Evolutionary conservation across 768 basidiomycete genomes (phyloP), one percentile per base, ranked within the genome.

Genomic region (Rhodosporidiobolus odoratus): DNA sequence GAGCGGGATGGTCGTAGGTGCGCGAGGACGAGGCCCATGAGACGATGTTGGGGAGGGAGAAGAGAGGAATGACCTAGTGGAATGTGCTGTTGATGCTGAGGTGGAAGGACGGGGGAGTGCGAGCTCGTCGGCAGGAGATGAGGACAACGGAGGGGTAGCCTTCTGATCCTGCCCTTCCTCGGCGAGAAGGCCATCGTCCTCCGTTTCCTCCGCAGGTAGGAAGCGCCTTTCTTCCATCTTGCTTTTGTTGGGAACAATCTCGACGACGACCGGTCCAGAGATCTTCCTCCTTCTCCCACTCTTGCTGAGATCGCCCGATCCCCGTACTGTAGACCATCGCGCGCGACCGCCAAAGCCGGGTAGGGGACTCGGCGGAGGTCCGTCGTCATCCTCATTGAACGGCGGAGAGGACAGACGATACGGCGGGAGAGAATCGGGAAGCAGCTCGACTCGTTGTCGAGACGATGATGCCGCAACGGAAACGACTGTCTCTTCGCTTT

Each of bases 401-500:
- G n/a, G 27, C n/a, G 47, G 17, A 3, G 41, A 7, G 27, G 12
- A 1, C 30, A 32, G 21, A 10, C 16, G 41, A 59, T n/a, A 16
- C 17, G 38, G n/a, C 30, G 34, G 34, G 15, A 62, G 48, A 9
- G 47, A 48, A 25, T 7, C 3, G 47, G 60, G 25, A 19, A 62
- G 48, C 7, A 52, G 47, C 37, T 62, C 61, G 61, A 62, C 61
- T 13, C 37, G 61, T 21, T 8, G 3, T 8, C 16, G 9, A 19
- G 41, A 15, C n/a, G 30, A 4, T 17, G 40, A 2, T 30, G 56
- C 32, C 16, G 54, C 35, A 34, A 65, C 64, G 41, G 64, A 37
- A 2, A 69, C 62, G 62, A 69, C 23, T 2, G 54, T 45, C 5
- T 69, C 56, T 16, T 69, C 68, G 21, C 4, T 2, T 4, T 13